Evolutionary conservation across 192 early-diverging fungal species (phyloP), one percentile per base, ranked within the genome.

Genomic region (Podila verticillata): DNA sequence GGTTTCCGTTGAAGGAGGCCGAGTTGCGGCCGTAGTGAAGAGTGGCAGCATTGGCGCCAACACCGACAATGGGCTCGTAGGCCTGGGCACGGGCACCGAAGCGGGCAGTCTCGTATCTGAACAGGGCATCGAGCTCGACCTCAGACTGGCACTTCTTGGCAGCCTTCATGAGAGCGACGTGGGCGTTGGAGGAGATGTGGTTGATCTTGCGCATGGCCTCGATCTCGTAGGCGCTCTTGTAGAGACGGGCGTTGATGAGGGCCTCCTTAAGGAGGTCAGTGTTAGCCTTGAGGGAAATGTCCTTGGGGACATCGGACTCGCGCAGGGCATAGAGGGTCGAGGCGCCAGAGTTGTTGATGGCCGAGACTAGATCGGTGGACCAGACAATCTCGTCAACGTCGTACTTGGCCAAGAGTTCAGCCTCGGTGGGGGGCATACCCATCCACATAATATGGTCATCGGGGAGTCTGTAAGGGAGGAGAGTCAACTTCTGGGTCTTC

Each of bases 21-120:
- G 80, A 88, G 79, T 96, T 95, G 66, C 89, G 84, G 20, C 87
- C 90, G 74, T 97, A 96, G 82, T 98, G 97, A n/a, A 98, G 84
- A 19, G 90, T 88, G 12, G 95, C 90, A 2, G 93, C 94, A 61
- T 92, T 88, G 61, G 87, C 79, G 5, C 95, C 97, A 29, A 90
- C 84, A 20, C 91, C 96, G 20, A 95, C 89, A 73, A 98, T 98
- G 61, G 92, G 92, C 48, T 89, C 88, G 87, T 98, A 98, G 20
- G 94, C 92, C 74, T 97, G 93, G 73, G 87, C 83, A 65, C 84
- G 79, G 58, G 89, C 89, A n/a, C 88, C 91, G 63, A 91, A 82
- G 26, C 86, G 77, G 48, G 91, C 83, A 73, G 88, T 91, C 63
- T 91, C 88, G 62, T 91, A 93, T 57, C 90, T 86, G 79, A 98